Evolutionary conservation across 371 early-diverging fungal species (phyloP).

Genomic region (Choanephora cucurbitarum): DNA sequence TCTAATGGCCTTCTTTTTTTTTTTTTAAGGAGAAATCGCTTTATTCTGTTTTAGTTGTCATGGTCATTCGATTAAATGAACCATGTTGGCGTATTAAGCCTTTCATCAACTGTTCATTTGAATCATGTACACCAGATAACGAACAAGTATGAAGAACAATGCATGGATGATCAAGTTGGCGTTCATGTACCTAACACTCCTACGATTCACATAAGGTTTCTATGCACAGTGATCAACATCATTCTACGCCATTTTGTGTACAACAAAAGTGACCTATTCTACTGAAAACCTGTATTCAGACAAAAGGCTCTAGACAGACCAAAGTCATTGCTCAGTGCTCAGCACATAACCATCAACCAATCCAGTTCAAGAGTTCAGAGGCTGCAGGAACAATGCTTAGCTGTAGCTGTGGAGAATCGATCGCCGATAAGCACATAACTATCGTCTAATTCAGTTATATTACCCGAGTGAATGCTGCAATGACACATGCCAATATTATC

Average conservation of each 20-base stretch:
- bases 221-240: no score
- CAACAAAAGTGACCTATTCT: constrained; percentile 31
- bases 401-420: constrained; percentile 40
- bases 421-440: constrained; percentile 42
- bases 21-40: background rate
- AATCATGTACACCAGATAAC: no score
- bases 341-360: constrained; percentile 26
- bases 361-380: constrained; percentile 35
- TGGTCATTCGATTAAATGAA: no score
- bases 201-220: no score
- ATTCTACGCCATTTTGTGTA: constrained; percentile 27
- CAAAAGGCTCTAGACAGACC: constrained; percentile 12
- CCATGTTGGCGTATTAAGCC: no score
- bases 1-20: no score
- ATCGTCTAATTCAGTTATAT: constrained; percentile 35
- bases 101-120: no score
- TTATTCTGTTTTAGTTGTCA: no score
- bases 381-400: constrained; percentile 29
- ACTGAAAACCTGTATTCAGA: constrained; percentile 14
- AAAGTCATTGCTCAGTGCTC: constrained; percentile 12
- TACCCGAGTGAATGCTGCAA: constrained; percentile 43
- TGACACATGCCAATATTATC: constrained; percentile 45
- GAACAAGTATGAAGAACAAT: no score
- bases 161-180: no score
- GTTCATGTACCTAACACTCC: no score